Evolutionary conservation across 1,139 yeast species (phyloP).

Genomic region (Hanseniaspora gamundiae): DNA sequence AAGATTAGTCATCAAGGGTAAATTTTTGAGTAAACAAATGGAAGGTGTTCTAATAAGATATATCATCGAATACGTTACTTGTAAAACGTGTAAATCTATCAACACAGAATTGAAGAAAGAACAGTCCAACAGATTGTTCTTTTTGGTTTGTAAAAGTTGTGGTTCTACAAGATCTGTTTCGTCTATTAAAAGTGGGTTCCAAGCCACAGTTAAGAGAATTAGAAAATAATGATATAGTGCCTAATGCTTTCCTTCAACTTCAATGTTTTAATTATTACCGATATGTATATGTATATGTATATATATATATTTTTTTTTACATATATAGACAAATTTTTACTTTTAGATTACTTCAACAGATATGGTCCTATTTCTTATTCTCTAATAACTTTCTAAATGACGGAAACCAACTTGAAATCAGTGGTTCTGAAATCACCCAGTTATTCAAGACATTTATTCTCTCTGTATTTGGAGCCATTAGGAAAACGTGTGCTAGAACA

Average conservation of each 20-base stretch:
- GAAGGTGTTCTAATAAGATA: slow-evolving; percentile 94
- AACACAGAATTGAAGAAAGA: slow-evolving; percentile 94
- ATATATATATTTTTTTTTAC: background rate
- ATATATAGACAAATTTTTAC: background rate
- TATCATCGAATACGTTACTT: slow-evolving; percentile 92
- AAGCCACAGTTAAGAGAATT: slow-evolving; percentile 82
- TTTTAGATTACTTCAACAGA: background rate
- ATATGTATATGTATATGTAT: slow-evolving; percentile 8
- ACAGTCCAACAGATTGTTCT: slow-evolving; percentile 89
- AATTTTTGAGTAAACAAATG: slow-evolving; percentile 95
- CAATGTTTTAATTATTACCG: background rate
- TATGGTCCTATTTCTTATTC: slow-evolving; percentile 4
- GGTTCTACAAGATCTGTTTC: slow-evolving; percentile 96
- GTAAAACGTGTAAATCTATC: slow-evolving; percentile 97
- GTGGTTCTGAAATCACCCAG: slow-evolving; percentile 23
- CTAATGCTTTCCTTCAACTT: background rate
- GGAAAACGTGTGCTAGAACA: slow-evolving; percentile 15
- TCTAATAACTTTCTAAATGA: slow-evolving; percentile 22
- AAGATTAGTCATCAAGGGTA: slow-evolving; percentile 93
- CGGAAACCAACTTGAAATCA: slow-evolving; percentile 24
- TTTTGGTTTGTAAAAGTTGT: slow-evolving; percentile 95
- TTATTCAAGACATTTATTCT: slow-evolving; percentile 15
- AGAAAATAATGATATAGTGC: slow-evolving; percentile 29
- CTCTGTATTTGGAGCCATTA: slow-evolving; percentile 8
- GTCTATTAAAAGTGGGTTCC: slow-evolving; percentile 98